A percentile compares a stretch with the other conserved stretches of the same genome.
Evolutionary conservation across 2,329 filamentous ascomycete genomes (phyloP).

Genomic region (Cercospora sp.): DNA sequence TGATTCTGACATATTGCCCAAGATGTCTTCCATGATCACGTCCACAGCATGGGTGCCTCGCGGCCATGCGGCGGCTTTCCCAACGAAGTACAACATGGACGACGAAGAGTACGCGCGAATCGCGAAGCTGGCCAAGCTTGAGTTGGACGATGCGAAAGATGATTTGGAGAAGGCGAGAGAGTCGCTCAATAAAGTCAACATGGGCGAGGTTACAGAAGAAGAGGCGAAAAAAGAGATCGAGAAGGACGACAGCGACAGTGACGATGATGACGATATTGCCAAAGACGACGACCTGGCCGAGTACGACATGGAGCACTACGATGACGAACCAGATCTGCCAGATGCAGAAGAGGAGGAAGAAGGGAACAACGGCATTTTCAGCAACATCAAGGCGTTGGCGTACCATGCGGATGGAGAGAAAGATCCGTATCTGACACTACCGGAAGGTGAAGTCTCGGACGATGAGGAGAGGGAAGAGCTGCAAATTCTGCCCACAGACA

Average conservation of each 20-base stretch:
- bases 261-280: conserved; percentile 30
- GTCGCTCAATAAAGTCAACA: conserved; percentile 39
- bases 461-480: conserved; percentile 91
- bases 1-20: background rate
- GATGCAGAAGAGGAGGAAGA: conserved; percentile 67
- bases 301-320: conserved; percentile 95
- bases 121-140: conserved; percentile 55
- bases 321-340: conserved; percentile 60
- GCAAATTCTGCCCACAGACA: conserved; percentile 89
- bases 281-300: conserved; percentile 87
- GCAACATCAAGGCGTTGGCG: conserved; percentile 87
- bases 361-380: conserved; percentile 69
- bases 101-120: conserved; percentile 55
- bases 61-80: conserved; percentile 52
- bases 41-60: conserved; percentile 56
- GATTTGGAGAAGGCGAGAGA: conserved; percentile 72
- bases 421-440: conserved; percentile 92
- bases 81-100: conserved; percentile 52
- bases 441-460: conserved; percentile 66
- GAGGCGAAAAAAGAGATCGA: conserved; percentile 75
- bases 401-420: conserved; percentile 95
- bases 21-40: conserved; percentile 57
- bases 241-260: conserved; percentile 43
- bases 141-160: conserved; percentile 88
- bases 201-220: conserved; percentile 30